A percentile compares a stretch with the other conserved stretches of the same genome.
phyloP scores from a whole-genome alignment of 2,329 filamentous ascomycete species.

The Hypocreales sp. region DNA sequence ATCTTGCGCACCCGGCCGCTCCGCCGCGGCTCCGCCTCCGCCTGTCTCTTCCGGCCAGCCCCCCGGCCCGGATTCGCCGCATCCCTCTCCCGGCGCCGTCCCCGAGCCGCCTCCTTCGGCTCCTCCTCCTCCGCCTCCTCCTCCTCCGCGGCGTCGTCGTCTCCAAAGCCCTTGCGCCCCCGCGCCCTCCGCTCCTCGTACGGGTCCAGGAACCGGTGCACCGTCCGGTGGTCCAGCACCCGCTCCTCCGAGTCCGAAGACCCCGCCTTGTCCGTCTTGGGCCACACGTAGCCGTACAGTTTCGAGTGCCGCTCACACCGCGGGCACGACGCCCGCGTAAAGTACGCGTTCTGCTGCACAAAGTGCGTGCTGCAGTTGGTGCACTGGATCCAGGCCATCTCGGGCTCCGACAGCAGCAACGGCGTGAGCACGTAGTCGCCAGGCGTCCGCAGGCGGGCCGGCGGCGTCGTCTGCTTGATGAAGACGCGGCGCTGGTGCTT shows the following conservation, averaged over 20 bases:
- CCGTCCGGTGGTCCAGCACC: slow-evolving; percentile 69
- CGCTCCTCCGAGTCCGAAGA: slow-evolving; percentile 55
- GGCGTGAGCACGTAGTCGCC: slow-evolving; percentile 76
- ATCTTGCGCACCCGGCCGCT: no score
- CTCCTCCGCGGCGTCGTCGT: slow-evolving; percentile 11
- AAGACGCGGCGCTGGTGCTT: slow-evolving; percentile 19
- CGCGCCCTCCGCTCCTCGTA: slow-evolving; percentile 48
- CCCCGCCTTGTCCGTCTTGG: slow-evolving; percentile 76
- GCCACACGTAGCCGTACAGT: slow-evolving; percentile 89
- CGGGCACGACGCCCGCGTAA: slow-evolving; percentile 72
- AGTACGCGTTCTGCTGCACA: slow-evolving; percentile 78
- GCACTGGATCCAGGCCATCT: slow-evolving; percentile 78
- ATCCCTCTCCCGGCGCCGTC: no score
- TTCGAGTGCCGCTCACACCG: slow-evolving; percentile 92
- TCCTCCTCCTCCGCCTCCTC: slow-evolving; percentile 11
- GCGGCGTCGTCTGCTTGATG: slow-evolving; percentile 17
- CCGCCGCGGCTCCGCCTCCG: no score
- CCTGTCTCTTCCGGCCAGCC: no score
- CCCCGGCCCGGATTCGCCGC: no score
- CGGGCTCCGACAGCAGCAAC: slow-evolving; percentile 56
- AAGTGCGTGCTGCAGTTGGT: slow-evolving; percentile 70
- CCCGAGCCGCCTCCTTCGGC: slow-evolving; percentile 6
- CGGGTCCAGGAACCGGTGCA: slow-evolving; percentile 68
- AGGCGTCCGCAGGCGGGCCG: slow-evolving; percentile 33
- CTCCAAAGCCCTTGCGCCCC: slow-evolving; percentile 20